Evolutionary conservation across 768 basidiomycete genomes (phyloP).

Genomic region (Naganishia vishniacii): DNA sequence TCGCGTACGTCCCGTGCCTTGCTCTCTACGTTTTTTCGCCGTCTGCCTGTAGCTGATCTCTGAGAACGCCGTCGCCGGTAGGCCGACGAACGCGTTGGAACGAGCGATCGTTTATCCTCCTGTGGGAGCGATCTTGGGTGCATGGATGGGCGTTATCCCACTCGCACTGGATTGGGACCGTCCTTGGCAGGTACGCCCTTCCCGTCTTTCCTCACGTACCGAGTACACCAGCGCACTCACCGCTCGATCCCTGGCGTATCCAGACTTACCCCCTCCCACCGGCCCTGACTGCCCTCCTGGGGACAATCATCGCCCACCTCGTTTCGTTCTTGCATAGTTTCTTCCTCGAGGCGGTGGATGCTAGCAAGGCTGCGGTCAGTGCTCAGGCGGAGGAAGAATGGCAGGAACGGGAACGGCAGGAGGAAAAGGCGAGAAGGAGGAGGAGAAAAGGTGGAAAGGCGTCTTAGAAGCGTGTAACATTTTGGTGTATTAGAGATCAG

Average conservation of each 20-base stretch:
- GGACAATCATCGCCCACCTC: constrained; percentile 36
- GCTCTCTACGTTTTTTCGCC: too few relatives aligned
- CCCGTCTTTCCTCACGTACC: neutral
- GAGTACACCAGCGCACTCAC: neutral
- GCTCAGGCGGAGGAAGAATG: constrained; percentile 13
- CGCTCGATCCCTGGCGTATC: neutral
- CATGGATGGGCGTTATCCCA: constrained; percentile 75
- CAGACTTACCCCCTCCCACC: constrained; percentile 42
- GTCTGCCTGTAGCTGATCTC: too few relatives aligned
- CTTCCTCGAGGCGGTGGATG: constrained; percentile 21
- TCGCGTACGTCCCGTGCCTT: constrained; percentile 59
- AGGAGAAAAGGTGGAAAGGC: constrained; percentile 11
- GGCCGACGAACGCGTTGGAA: constrained; percentile 58
- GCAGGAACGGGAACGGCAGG: neutral
- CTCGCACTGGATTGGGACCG: constrained; percentile 94
- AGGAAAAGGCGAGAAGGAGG: constrained; percentile 1
- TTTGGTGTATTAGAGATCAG: too few relatives aligned
- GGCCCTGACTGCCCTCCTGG: constrained; percentile 32
- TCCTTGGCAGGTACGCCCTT: constrained; percentile 78
- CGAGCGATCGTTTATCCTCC: constrained; percentile 72
- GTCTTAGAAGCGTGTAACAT: too few relatives aligned
- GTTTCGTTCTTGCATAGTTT: constrained; percentile 31
- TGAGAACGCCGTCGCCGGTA: too few relatives aligned
- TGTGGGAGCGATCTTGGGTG: constrained; percentile 64
- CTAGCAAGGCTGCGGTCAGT: neutral